Conservation (phyloP, 169 alveolate species). For the Amoebophrya sp. region DNA sequence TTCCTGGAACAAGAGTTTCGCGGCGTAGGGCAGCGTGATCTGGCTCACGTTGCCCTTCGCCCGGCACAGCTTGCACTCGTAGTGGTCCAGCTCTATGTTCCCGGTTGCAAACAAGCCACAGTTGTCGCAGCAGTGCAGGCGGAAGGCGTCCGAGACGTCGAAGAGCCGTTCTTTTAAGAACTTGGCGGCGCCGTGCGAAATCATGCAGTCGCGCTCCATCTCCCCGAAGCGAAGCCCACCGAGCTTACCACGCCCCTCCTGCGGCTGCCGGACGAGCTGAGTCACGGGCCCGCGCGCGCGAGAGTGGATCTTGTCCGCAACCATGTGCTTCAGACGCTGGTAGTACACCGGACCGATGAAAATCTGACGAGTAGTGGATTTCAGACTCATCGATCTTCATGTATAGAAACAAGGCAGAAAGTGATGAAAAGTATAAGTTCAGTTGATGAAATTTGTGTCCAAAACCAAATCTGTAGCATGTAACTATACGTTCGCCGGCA, state of each 20-base stretch:
- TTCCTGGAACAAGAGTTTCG: slow-evolving; percentile 88
- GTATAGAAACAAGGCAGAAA: too few species aligned
- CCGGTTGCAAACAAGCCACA: slow-evolving; percentile 91
- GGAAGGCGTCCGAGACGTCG: slow-evolving; percentile 91
- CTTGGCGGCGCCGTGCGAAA: slow-evolving; percentile 99
- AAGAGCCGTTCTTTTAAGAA: slow-evolving; percentile 91
- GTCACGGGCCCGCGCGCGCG: slow-evolving; percentile 98
- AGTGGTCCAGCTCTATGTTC: slow-evolving; percentile 65
- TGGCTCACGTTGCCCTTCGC: slow-evolving; percentile 72
- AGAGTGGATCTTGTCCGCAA: slow-evolving; percentile 98
- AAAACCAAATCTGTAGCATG: too few species aligned
- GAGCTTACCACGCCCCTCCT: slow-evolving; percentile 87
- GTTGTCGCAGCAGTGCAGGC: slow-evolving; percentile 88
- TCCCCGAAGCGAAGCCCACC: slow-evolving; percentile 90
- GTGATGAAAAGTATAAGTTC: too few species aligned
- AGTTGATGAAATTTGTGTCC: too few species aligned
- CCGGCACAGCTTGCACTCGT: slow-evolving; percentile 79
- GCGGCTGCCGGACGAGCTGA: slow-evolving; percentile 94
- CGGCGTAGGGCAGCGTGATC: slow-evolving; percentile 91
- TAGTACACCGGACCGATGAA: slow-evolving; percentile 99
- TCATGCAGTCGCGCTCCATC: slow-evolving; percentile 99
- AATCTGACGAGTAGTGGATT: too few species aligned
- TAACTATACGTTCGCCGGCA: slow-evolving; percentile 3
- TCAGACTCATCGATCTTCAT: too few species aligned
- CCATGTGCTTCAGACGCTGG: slow-evolving; percentile 99